These are phyloP conservation scores for Verruconis gallopava DNA, from an alignment of 2,329 filamentous ascomycete genomes.

Conservation along the genomic window DNA sequence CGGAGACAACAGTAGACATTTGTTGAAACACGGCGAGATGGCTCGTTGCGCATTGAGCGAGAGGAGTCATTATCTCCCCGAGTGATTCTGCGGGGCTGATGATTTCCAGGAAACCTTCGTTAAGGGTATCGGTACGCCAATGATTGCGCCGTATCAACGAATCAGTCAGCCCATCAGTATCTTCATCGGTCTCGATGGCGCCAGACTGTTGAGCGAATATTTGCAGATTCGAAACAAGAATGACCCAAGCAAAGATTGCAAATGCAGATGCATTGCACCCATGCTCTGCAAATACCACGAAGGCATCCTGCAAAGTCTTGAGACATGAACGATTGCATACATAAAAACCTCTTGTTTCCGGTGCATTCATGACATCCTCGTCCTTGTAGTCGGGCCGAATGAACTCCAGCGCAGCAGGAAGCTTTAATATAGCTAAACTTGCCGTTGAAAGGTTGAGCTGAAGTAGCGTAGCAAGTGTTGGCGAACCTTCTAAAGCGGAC, in stretches of 20 bases:
- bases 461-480: background rate
- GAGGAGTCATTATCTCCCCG: background rate
- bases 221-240: constrained; percentile 35
- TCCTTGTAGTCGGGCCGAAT: background rate
- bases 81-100: background rate
- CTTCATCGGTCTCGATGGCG: background rate
- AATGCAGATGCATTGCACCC: constrained; percentile 54
- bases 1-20: constrained; percentile 1
- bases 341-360: constrained; percentile 37
- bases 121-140: background rate
- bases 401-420: background rate
- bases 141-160: background rate
- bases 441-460: background rate
- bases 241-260: constrained; percentile 67
- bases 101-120: background rate
- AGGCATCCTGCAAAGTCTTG: constrained; percentile 58
- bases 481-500: background rate
- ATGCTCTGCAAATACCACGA: constrained; percentile 45
- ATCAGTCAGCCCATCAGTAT: background rate
- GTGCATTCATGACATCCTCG: background rate
- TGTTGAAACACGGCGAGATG: constrained; percentile 4
- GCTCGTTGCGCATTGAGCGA: background rate
- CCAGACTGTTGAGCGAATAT: background rate
- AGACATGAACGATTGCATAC: constrained; percentile 57
- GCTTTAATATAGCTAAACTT: background rate